phyloP scores from a whole-genome alignment of 208 protist genomes.

The Vickermania spadyakhi region DNA sequence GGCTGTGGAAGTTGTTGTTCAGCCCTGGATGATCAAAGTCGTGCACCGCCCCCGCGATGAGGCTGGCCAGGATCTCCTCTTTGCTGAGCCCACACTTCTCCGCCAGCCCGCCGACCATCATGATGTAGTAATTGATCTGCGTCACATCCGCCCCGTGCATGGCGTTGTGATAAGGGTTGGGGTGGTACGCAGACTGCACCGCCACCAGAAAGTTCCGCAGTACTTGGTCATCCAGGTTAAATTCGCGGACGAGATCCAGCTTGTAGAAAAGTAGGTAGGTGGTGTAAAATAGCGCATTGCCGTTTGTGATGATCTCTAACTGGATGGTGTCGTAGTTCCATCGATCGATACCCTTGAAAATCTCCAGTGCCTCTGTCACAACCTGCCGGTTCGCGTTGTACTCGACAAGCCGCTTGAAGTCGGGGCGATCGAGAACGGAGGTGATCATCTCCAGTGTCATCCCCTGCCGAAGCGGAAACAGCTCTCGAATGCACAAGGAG shows the following conservation, averaged over 20 bases:
- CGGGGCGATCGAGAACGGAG: conserved; percentile 36
- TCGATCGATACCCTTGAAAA: conserved; percentile 77
- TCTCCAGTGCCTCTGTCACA: conserved; percentile 60
- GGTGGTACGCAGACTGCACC: conserved; percentile 84
- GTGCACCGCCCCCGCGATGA: conserved; percentile 90
- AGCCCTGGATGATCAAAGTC: conserved; percentile 96
- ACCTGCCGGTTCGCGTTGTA: conserved; percentile 32
- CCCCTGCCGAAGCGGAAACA: conserved; percentile 42
- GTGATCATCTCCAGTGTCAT: conserved; percentile 38
- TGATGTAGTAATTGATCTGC: conserved; percentile 92
- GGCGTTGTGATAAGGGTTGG: conserved; percentile 89
- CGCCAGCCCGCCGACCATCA: conserved; percentile 60
- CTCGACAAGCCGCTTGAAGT: conserved; percentile 40
- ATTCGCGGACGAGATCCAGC: conserved; percentile 74
- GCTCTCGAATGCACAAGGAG: conserved; percentile 53
- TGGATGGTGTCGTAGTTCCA: conserved; percentile 88
- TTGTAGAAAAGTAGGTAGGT: conserved; percentile 84
- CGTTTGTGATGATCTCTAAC: conserved; percentile 79
- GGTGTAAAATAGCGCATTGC: conserved; percentile 83
- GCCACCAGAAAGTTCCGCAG: conserved; percentile 78
- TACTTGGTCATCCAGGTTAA: conserved; percentile 70
- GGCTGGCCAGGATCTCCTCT: conserved; percentile 84
- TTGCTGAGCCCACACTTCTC: conserved; percentile 67
- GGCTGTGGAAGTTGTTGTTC: conserved; percentile 96
- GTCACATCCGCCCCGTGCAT: conserved; percentile 91